Percentiles rank a stretch among this genome's conserved stretches.
Conservation (phyloP, 345 rosid genomes). For the Pistacia atlantica region DNA sequence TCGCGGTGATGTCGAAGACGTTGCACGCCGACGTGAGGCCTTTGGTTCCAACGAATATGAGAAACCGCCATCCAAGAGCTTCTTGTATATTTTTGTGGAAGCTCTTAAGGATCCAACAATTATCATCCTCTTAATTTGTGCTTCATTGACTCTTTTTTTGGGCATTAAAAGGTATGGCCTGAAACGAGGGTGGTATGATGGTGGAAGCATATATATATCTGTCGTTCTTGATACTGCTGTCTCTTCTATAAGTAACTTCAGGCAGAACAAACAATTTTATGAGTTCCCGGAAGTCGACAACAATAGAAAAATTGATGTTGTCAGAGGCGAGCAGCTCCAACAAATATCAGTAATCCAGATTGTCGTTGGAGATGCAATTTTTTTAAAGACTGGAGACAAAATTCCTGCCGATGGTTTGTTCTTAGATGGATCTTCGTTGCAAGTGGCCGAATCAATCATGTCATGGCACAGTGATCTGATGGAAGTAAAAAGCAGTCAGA, state of each 20-base stretch:
- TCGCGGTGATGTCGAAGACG: slow-evolving; percentile 17
- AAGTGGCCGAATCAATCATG: slow-evolving; percentile 34
- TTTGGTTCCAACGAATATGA: slow-evolving; percentile 43
- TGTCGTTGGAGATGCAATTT: slow-evolving; percentile 38
- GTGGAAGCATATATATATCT: slow-evolving; percentile 32
- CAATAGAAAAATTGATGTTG: slow-evolving; percentile 21
- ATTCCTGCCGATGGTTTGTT: slow-evolving; percentile 42
- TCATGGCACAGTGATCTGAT: slow-evolving; percentile 27
- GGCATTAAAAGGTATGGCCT: slow-evolving; percentile 22
- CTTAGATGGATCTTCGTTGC: slow-evolving; percentile 21
- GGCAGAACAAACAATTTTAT: slow-evolving; percentile 24
- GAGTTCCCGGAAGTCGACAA: slow-evolving; percentile 20
- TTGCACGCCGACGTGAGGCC: slow-evolving; percentile 22
- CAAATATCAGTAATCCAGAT: slow-evolving; percentile 25
- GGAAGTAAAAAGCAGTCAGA: background rate
- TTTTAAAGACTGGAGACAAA: slow-evolving; percentile 34
- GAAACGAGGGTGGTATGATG: slow-evolving; percentile 37
- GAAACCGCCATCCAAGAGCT: slow-evolving; percentile 26
- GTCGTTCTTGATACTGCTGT: slow-evolving; percentile 25
- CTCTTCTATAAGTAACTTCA: slow-evolving; percentile 27
- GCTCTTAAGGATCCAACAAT: no score
- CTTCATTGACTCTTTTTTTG: no score
- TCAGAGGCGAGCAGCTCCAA: slow-evolving; percentile 10
- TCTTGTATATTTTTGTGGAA: no score
- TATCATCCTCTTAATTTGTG: no score